Conservation (phyloP, 2,329 filamentous ascomycete genomes). For the Clarireedia homoeocarpa region DNA sequence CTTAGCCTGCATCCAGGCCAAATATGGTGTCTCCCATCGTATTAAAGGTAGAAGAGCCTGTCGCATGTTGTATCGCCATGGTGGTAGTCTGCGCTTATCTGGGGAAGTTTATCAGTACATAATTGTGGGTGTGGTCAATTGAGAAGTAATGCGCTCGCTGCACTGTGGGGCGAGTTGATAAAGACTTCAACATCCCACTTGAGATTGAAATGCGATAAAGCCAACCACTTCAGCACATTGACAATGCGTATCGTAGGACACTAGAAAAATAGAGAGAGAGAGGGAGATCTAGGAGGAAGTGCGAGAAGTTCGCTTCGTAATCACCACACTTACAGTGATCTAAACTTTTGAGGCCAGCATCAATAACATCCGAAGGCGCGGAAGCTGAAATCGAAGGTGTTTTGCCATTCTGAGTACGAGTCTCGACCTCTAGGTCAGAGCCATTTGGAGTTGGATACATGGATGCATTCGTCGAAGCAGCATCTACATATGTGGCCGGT, state of each 20-base stretch:
- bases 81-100: slow-evolving; percentile 78
- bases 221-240: too few species aligned
- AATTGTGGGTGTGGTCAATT: not conserved
- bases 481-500: slow-evolving; percentile 15
- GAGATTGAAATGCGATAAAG: too few species aligned
- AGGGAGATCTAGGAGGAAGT: not conserved
- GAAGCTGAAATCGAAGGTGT: slow-evolving; percentile 25
- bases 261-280: not conserved
- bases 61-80: slow-evolving; percentile 82
- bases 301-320: not conserved
- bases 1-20: slow-evolving; percentile 76
- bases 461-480: slow-evolving; percentile 25
- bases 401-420: slow-evolving; percentile 18
- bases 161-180: not conserved
- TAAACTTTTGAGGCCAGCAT: slow-evolving; percentile 73
- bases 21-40: slow-evolving; percentile 90
- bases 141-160: not conserved
- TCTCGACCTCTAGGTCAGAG: slow-evolving; percentile 27
- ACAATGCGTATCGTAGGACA: not conserved
- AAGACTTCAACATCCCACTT: too few species aligned
- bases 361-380: slow-evolving; percentile 35
- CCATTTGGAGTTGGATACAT: slow-evolving; percentile 30
- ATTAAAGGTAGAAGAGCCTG: slow-evolving; percentile 78
- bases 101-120: slow-evolving; percentile 10
- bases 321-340: slow-evolving; percentile 56